These are phyloP conservation scores for Aspergillus steynii DNA, from an alignment of 495 filamentous ascomycete species.

Conservation along the genomic window DNA sequence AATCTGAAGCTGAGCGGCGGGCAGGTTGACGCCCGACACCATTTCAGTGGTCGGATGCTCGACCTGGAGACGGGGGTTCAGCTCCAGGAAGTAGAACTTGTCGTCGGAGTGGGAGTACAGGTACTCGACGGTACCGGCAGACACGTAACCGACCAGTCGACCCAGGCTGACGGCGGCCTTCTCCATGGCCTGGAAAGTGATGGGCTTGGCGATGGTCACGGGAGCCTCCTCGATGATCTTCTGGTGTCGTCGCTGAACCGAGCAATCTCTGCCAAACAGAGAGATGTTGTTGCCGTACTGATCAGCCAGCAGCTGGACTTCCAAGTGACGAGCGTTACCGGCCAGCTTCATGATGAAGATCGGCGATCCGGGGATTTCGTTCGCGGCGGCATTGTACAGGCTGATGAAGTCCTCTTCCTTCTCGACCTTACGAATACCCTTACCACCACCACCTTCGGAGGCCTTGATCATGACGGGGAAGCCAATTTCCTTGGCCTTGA, in stretches of 20 bases:
- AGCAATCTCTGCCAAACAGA: constrained; percentile 97
- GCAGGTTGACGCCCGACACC: constrained; percentile 96
- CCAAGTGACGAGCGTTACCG: constrained; percentile 92
- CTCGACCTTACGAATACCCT: constrained; percentile 97
- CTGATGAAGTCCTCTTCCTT: constrained; percentile 77
- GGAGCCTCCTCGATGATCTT: constrained; percentile 99
- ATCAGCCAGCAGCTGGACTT: constrained; percentile 95
- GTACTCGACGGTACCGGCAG: constrained; percentile 98
- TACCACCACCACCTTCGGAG: constrained; percentile 98
- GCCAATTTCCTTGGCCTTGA: constrained; percentile 84
- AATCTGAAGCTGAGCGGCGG: constrained; percentile 95
- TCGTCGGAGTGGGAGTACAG: constrained; percentile 98
- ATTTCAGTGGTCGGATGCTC: constrained; percentile 99
- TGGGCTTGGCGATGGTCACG: constrained; percentile 86
- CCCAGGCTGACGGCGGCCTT: constrained; percentile 93
- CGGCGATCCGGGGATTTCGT: constrained; percentile 97
- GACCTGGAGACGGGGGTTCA: constrained; percentile 98
- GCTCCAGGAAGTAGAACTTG: constrained; percentile 98
- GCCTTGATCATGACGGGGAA: constrained; percentile 99
- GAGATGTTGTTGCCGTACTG: constrained; percentile 99
- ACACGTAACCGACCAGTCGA: constrained; percentile 94
- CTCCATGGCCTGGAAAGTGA: constrained; percentile 95
- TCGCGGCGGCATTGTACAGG: constrained; percentile 92
- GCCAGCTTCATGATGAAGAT: constrained; percentile 99
- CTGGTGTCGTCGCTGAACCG: constrained; percentile 96